Percentiles rank a stretch among this genome's conserved stretches.
phyloP scores from a whole-genome alignment of 768 basidiomycete species.

The Psilocybe azurescens region DNA sequence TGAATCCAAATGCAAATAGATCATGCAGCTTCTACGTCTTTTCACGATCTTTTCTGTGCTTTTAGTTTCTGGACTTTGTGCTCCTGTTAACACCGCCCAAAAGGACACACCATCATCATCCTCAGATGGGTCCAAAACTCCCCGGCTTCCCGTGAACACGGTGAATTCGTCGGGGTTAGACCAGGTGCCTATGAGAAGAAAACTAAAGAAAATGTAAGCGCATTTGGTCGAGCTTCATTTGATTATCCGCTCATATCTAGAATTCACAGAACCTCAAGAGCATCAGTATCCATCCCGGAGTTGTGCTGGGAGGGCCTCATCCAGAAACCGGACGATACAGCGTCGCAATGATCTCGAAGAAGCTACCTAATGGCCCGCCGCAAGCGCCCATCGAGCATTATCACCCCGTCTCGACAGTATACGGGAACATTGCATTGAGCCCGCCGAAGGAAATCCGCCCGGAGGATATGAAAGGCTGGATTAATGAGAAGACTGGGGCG shows the following conservation, averaged over 20 bases:
- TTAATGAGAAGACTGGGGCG: conserved; percentile 17
- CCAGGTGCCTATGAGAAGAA: conserved; percentile 21
- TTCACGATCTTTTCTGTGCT: conserved; percentile 2
- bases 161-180: conserved; percentile 25
- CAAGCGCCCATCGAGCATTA: conserved; percentile 20
- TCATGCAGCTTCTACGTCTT: conserved; percentile 5
- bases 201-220: neutral
- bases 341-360: conserved; percentile 31
- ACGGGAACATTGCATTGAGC: conserved; percentile 24
- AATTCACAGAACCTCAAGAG: conserved; percentile 11
- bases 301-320: conserved; percentile 22
- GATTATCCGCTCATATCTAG: neutral
- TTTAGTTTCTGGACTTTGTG: conserved; percentile 2
- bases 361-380: conserved; percentile 27
- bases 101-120: neutral
- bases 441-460: conserved; percentile 12
- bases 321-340: conserved; percentile 19
- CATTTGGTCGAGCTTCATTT: neutral
- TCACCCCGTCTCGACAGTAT: conserved; percentile 16
- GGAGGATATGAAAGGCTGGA: conserved; percentile 23
- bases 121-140: neutral
- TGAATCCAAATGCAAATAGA: neutral
- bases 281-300: conserved; percentile 29
- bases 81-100: neutral
- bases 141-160: conserved; percentile 11